A percentile compares a stretch with the other conserved stretches of the same genome.
phyloP scores from a whole-genome alignment of 306 rosid genomes.

The Canavalia ensiformis region DNA sequence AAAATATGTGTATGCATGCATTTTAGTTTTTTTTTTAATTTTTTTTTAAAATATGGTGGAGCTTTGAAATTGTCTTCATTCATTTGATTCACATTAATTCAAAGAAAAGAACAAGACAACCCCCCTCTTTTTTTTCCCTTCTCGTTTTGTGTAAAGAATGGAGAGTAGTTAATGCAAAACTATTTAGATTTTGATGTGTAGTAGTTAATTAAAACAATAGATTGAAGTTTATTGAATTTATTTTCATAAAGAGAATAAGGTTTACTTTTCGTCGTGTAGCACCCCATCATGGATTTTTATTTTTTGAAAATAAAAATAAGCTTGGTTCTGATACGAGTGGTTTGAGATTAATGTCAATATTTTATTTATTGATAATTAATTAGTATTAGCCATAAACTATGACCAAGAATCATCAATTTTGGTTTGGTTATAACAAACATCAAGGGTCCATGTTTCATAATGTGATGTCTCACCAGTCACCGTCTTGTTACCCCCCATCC shows the following conservation, averaged over 20 bases:
- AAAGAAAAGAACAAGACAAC: constrained; percentile 11
- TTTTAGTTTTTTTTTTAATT: not conserved
- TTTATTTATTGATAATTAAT: not conserved
- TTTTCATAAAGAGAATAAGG: not conserved
- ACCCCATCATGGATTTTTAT: not conserved
- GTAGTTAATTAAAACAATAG: not conserved
- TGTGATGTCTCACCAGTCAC: constrained; percentile 54
- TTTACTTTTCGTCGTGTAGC: constrained; percentile 3
- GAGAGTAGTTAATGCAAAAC: constrained; percentile 8
- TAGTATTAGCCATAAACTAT: constrained; percentile 15
- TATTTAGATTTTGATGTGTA: not conserved
- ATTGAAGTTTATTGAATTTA: not conserved
- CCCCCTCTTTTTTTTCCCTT: not conserved
- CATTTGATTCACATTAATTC: constrained; percentile 33
- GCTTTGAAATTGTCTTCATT: constrained; percentile 42
- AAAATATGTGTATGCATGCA: constrained; percentile 47
- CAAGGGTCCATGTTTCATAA: constrained; percentile 43
- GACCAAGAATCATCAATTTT: constrained; percentile 28
- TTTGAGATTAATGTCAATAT: too few relatives aligned
- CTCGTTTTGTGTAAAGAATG: not conserved
- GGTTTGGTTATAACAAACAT: constrained; percentile 30
- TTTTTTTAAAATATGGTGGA: not conserved
- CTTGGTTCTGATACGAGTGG: too few relatives aligned
- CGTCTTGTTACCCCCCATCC: constrained; percentile 18
- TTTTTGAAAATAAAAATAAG: too few relatives aligned